These are phyloP conservation scores for Chrysosporium queenslandicum DNA, from an alignment of 2,329 filamentous ascomycete genomes.

Conservation along the genomic window DNA sequence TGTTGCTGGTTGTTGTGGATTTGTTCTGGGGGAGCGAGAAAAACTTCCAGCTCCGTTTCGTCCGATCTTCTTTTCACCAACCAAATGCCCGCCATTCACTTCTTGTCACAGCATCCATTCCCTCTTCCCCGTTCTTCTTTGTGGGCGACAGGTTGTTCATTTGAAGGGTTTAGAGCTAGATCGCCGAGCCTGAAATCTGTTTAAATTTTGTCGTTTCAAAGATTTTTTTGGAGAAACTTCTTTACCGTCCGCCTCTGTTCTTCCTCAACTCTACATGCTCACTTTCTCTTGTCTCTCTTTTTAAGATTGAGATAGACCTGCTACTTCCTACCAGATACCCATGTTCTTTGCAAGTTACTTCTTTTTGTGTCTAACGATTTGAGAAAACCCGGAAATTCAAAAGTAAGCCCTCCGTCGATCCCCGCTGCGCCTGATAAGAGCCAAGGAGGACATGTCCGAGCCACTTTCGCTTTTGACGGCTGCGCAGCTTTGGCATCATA, in stretches of 20 bases:
- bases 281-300: not conserved
- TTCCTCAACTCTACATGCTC: not conserved
- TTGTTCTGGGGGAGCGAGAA: not conserved
- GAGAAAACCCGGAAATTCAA: not conserved
- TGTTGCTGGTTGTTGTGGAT: not conserved
- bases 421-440: not conserved
- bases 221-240: not conserved
- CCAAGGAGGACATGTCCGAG: not conserved
- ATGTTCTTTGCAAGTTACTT: not conserved
- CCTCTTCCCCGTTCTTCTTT: not conserved
- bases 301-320: not conserved
- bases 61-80: not conserved
- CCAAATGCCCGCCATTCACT: not conserved
- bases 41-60: not conserved
- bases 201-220: not conserved
- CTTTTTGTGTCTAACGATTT: not conserved
- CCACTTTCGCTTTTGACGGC: not conserved
- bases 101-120: not conserved
- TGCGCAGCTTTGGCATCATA: not conserved
- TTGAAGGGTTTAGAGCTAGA: not conserved
- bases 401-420: not conserved
- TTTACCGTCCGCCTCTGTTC: not conserved
- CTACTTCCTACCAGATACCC: not conserved
- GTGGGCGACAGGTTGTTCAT: not conserved
- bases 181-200: not conserved